A percentile compares a stretch with the other conserved stretches of the same genome.
phyloP scores from a whole-genome alignment of 2,329 filamentous ascomycete genomes.

The Cytospora mali region DNA sequence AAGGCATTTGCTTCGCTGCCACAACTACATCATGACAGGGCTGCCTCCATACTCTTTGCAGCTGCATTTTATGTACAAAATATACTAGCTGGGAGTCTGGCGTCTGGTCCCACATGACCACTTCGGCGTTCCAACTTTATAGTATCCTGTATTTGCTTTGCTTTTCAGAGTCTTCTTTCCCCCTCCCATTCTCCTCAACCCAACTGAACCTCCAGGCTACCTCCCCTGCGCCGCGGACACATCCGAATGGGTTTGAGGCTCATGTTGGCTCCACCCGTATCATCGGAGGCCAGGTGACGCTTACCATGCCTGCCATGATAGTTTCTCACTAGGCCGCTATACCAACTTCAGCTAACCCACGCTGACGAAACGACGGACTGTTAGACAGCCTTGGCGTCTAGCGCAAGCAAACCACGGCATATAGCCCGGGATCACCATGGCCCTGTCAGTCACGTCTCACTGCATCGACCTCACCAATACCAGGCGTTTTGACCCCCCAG shows the following conservation, averaged over 20 bases:
- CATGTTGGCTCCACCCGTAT: neutral
- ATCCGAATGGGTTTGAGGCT: neutral
- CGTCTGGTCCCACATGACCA: constrained; percentile 6
- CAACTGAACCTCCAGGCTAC: too few relatives aligned
- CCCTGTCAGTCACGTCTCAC: constrained; percentile 8
- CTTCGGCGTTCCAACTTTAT: neutral
- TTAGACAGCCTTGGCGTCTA: neutral
- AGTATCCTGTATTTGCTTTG: neutral
- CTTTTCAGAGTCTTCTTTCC: neutral
- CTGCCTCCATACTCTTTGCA: neutral
- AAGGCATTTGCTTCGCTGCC: constrained; percentile 1
- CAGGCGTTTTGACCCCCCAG: constrained; percentile 34
- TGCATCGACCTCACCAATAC: neutral
- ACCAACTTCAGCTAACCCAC: neutral
- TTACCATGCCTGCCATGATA: too few relatives aligned
- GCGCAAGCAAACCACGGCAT: constrained; percentile 11
- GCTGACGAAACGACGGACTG: neutral
- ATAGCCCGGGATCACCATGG: constrained; percentile 4
- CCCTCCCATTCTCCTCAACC: too few relatives aligned
- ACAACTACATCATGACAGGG: neutral
- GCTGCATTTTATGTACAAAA: neutral
- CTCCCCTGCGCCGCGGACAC: neutral
- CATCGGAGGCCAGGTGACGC: neutral
- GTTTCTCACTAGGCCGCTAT: neutral
- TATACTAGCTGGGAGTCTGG: constrained; percentile 11